Percentiles rank a stretch among this genome's conserved stretches.
phyloP scores from a whole-genome alignment of 2,329 filamentous ascomycete genomes.

The Shiraia bambusicola region DNA sequence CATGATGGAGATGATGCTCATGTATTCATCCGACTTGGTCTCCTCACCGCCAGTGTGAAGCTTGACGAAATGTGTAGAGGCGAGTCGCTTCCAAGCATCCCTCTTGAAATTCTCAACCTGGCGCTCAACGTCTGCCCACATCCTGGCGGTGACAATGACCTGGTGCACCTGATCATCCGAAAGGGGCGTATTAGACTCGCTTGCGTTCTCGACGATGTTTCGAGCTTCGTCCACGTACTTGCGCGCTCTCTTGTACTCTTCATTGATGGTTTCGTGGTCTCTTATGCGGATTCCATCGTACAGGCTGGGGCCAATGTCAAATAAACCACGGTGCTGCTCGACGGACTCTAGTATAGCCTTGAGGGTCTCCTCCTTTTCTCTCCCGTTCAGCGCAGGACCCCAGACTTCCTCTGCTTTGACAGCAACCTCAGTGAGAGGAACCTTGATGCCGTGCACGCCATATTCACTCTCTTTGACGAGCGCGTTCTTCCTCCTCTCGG shows the following conservation, averaged over 20 bases:
- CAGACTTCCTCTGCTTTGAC: slow-evolving; percentile 96
- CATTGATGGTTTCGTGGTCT: slow-evolving; percentile 84
- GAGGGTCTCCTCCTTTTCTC: slow-evolving; percentile 85
- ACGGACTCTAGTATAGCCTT: slow-evolving; percentile 75
- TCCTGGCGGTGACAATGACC: slow-evolving; percentile 82
- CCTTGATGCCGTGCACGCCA: slow-evolving; percentile 65
- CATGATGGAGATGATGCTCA: slow-evolving; percentile 85
- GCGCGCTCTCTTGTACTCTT: slow-evolving; percentile 82
- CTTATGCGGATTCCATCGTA: slow-evolving; percentile 85
- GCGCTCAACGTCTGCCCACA: slow-evolving; percentile 92
- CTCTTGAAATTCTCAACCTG: slow-evolving; percentile 86
- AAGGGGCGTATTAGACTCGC: slow-evolving; percentile 56
- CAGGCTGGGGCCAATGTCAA: slow-evolving; percentile 76
- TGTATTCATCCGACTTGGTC: slow-evolving; percentile 73
- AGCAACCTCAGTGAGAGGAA: slow-evolving; percentile 82
- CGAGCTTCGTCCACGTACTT: slow-evolving; percentile 78
- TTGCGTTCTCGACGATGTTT: slow-evolving; percentile 60
- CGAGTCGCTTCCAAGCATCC: slow-evolving; percentile 81
- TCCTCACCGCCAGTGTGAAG: slow-evolving; percentile 50
- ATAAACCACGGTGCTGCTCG: slow-evolving; percentile 76
- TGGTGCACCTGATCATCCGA: slow-evolving; percentile 81
- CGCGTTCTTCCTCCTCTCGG: slow-evolving; percentile 80
- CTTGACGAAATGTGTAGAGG: slow-evolving; percentile 62
- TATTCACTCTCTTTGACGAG: slow-evolving; percentile 77
- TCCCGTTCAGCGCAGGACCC: slow-evolving; percentile 88